A percentile compares a stretch with the other conserved stretches of the same genome.
phyloP scores from a whole-genome alignment of 2,329 filamentous ascomycete genomes.

The Immersiporthe knoxdaviesiana region DNA sequence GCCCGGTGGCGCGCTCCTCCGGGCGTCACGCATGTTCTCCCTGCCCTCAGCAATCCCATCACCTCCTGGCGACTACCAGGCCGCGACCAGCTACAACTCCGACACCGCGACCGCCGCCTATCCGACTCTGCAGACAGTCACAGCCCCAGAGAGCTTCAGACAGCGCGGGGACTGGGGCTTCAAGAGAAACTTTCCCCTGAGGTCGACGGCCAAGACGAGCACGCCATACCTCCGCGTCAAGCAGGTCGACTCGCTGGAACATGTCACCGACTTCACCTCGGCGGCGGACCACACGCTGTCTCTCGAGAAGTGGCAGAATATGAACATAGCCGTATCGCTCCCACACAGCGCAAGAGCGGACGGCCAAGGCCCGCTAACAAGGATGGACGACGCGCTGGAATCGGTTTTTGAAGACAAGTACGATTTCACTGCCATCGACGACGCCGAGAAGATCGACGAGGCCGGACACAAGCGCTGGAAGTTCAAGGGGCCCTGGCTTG shows the following conservation, averaged over 20 bases:
- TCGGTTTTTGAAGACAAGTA: slow-evolving; percentile 64
- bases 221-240: slow-evolving; percentile 78
- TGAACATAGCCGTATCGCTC: slow-evolving; percentile 71
- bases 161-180: slow-evolving; percentile 88
- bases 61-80: slow-evolving; percentile 56
- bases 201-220: slow-evolving; percentile 71
- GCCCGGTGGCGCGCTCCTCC: slow-evolving; percentile 71
- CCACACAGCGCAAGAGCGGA: slow-evolving; percentile 37
- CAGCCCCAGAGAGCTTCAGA: slow-evolving; percentile 73
- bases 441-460: slow-evolving; percentile 37
- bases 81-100: slow-evolving; percentile 56
- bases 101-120: slow-evolving; percentile 73
- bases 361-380: background rate
- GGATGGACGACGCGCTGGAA: slow-evolving; percentile 38
- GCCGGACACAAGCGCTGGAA: slow-evolving; percentile 62
- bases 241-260: slow-evolving; percentile 81
- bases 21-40: slow-evolving; percentile 87
- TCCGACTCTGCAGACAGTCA: slow-evolving; percentile 83
- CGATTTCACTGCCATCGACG: slow-evolving; percentile 54
- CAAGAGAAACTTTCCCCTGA: slow-evolving; percentile 80
- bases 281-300: slow-evolving; percentile 81
- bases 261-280: slow-evolving; percentile 85
- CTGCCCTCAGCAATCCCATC: slow-evolving; percentile 75
- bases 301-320: slow-evolving; percentile 82
- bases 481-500: slow-evolving; percentile 68